Percentiles rank a stretch among this genome's conserved stretches.
These are phyloP conservation scores for Penicillium robsamsonii DNA, from an alignment of 495 filamentous ascomycete species.

Conservation along the genomic window DNA sequence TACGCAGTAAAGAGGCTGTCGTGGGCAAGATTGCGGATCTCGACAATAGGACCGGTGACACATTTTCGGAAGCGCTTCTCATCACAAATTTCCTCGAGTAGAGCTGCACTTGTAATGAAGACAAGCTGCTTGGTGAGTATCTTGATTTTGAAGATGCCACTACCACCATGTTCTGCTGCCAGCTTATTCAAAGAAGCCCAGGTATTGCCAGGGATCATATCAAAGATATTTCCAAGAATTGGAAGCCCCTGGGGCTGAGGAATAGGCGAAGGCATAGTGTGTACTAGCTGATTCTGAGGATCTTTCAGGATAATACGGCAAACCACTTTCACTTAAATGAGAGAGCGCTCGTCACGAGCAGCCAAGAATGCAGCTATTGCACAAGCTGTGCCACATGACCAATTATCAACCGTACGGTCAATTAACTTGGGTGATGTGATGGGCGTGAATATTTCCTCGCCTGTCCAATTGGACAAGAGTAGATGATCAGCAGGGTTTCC, in stretches of 20 bases:
- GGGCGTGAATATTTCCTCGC: background rate
- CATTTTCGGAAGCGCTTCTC: conserved; percentile 68
- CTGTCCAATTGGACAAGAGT: background rate
- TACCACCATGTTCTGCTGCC: conserved; percentile 60
- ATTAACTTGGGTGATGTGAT: background rate
- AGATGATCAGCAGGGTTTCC: too few relatives aligned
- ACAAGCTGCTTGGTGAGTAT: conserved; percentile 50
- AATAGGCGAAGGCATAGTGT: conserved; percentile 46
- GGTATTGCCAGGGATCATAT: conserved; percentile 59
- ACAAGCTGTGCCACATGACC: background rate
- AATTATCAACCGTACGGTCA: background rate
- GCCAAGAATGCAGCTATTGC: background rate
- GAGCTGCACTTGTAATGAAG: conserved; percentile 52
- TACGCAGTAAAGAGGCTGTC: conserved; percentile 74
- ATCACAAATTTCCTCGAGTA: conserved; percentile 70
- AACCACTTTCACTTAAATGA: background rate
- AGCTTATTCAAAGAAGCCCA: conserved; percentile 62
- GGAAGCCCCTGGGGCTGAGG: conserved; percentile 67
- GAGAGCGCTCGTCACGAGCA: conserved; percentile 20
- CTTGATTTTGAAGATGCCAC: conserved; percentile 63
- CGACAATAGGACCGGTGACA: conserved; percentile 53
- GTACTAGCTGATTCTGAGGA: background rate
- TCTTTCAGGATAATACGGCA: background rate
- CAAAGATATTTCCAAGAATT: conserved; percentile 65
- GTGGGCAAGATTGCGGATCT: conserved; percentile 61